Evolutionary conservation across 805 yeast species (phyloP).

Genomic region (Saccharomycopsis selenospora): DNA sequence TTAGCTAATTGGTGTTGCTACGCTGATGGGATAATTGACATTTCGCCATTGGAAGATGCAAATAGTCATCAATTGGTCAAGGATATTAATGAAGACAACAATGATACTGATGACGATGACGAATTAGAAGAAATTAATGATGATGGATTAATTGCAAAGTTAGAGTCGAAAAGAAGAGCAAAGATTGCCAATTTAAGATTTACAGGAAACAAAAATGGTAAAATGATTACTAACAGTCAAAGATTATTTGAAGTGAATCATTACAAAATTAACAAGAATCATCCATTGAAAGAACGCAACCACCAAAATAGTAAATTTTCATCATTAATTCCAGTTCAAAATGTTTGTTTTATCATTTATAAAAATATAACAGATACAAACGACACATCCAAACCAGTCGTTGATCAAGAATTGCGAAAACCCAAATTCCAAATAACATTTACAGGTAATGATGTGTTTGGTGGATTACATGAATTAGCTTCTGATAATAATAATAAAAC

Average conservation of each 20-base stretch:
- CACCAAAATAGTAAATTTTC: conserved; percentile 33
- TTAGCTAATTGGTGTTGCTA: conserved; percentile 67
- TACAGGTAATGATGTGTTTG: conserved; percentile 67
- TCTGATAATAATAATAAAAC: conserved; percentile 29
- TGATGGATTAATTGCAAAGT: conserved; percentile 7
- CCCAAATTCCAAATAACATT: conserved; percentile 32
- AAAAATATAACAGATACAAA: conserved; percentile 25
- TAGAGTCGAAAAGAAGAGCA: conserved; percentile 25
- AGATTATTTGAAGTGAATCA: conserved; percentile 34
- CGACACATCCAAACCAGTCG: conserved; percentile 15
- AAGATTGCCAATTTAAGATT: conserved; percentile 50
- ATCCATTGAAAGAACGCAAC: conserved; percentile 9
- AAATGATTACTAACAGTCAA: conserved; percentile 27
- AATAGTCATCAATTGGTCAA: conserved; percentile 31
- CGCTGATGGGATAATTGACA: conserved; percentile 61
- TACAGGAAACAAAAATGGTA: conserved; percentile 45
- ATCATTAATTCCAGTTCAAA: conserved; percentile 54
- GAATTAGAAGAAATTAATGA: conserved; percentile 24
- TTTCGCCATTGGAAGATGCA: conserved; percentile 48
- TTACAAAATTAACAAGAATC: conserved; percentile 24
- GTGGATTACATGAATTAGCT: conserved; percentile 67
- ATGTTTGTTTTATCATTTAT: conserved; percentile 38
- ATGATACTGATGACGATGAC: conserved; percentile 20
- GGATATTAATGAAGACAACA: conserved; percentile 13
- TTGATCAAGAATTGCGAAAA: conserved; percentile 23